Conservation (phyloP, 2,329 filamentous ascomycete species). For the Thermothelomyces thermophilus region DNA sequence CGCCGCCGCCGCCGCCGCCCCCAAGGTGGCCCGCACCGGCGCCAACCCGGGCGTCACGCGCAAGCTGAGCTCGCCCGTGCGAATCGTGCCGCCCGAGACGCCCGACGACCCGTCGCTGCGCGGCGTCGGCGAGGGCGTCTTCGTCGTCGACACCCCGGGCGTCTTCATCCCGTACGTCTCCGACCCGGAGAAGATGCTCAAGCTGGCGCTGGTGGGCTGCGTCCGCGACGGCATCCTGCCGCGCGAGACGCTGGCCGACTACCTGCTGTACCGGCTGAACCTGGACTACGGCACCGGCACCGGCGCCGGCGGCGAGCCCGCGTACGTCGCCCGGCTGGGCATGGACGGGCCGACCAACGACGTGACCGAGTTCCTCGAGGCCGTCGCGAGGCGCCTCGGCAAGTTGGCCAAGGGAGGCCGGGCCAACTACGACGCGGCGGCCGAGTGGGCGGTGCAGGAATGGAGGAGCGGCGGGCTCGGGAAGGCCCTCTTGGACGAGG, state of each 20-base stretch:
- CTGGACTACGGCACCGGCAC: conserved; percentile 29
- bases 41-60: conserved; percentile 85
- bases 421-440: conserved; percentile 65
- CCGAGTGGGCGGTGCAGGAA: conserved; percentile 71
- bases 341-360: conserved; percentile 70
- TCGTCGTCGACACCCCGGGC: conserved; percentile 85
- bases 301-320: not conserved
- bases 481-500: conserved; percentile 69
- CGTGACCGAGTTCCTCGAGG: conserved; percentile 62
- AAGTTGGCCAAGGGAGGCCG: conserved; percentile 66
- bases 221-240: conserved; percentile 85
- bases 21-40: conserved; percentile 74
- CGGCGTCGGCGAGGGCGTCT: conserved; percentile 56
- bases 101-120: conserved; percentile 14
- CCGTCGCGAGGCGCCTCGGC: conserved; percentile 67
- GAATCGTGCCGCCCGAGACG: conserved; percentile 50
- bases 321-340: conserved; percentile 47
- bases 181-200: conserved; percentile 83
- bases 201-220: conserved; percentile 82
- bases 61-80: conserved; percentile 75
- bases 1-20: not conserved
- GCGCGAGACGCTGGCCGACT: conserved; percentile 75
- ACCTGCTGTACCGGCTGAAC: conserved; percentile 82
- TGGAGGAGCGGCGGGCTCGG: conserved; percentile 77
- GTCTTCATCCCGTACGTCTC: conserved; percentile 92